Percentiles rank a stretch among this genome's conserved stretches.
phyloP scores from a whole-genome alignment of 345 rosid genomes.

The Microthlaspi erraticum region DNA sequence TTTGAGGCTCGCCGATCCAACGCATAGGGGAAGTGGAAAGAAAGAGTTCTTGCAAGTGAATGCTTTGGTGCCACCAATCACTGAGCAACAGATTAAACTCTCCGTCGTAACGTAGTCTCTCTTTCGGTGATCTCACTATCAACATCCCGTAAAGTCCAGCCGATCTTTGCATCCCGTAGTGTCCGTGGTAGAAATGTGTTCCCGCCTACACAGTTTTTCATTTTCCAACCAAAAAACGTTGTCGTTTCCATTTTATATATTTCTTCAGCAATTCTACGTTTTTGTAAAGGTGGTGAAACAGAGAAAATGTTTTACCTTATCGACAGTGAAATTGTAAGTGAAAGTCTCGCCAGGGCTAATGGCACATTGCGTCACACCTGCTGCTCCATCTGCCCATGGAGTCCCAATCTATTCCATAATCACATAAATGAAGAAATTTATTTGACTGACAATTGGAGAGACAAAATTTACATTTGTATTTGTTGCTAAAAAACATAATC shows the following conservation, averaged over 20 bases:
- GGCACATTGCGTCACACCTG: constrained; percentile 75
- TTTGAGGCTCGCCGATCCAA: constrained; percentile 78
- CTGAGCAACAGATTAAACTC: constrained; percentile 67
- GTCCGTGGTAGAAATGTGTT: constrained; percentile 88
- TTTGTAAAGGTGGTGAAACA: neutral
- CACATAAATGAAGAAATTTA: too few relatives aligned
- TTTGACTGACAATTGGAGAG: too few relatives aligned
- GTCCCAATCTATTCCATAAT: constrained; percentile 51
- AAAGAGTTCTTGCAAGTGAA: constrained; percentile 65
- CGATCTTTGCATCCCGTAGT: constrained; percentile 86
- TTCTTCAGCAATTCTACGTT: neutral
- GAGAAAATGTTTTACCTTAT: constrained; percentile 50
- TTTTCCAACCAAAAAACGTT: neutral
- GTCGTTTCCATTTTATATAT: too few relatives aligned
- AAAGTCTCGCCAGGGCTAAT: constrained; percentile 82
- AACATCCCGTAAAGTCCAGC: constrained; percentile 77
- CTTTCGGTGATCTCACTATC: constrained; percentile 63
- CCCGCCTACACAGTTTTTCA: constrained; percentile 58
- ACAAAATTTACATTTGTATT: too few relatives aligned
- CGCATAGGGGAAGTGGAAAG: constrained; percentile 67
- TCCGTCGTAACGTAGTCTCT: constrained; percentile 62
- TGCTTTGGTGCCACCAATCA: constrained; percentile 83
- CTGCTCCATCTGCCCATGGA: constrained; percentile 95
- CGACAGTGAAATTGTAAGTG: constrained; percentile 70
- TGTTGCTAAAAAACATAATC: too few relatives aligned